Evolutionary conservation across 208 protist species (phyloP), one percentile per base, ranked within the genome.

Genomic region (Trypanosoma cruzi): DNA sequence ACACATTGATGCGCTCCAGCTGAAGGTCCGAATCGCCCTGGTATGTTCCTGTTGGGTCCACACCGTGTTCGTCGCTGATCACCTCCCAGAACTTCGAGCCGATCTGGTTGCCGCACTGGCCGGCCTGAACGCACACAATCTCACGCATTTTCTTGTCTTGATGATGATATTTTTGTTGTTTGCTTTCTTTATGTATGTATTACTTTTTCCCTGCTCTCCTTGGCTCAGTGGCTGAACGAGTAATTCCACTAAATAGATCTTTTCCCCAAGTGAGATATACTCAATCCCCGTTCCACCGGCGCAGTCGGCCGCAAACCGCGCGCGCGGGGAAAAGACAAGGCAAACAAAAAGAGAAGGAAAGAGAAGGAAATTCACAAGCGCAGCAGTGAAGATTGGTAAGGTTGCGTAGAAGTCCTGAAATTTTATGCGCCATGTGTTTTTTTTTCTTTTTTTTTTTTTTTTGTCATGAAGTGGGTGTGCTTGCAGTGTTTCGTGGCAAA

Each of bases 1-100:
- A 99, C 57, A 99, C 98, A 84, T 99, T 99, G 79, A 99, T 97
- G 71, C 79, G 81, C 86, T 99, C 98, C n/a, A 99, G 81, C 86
- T 99, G 98, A 13, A 99, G 79, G 63, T 98, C 87, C n/a, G 76
- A 82, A 57, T 98, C 85, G 29, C 96, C 95, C 20, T 87, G 58
- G 90, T 98, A 99, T 8, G 84, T 89, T 63, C 98, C 98, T 70
- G 88, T 98, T 34, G 92, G 84, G 73, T 99, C 96, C 16, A 99
- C 82, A 73, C 85, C 85, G 60, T 93, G 85, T 62, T 90, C 84
- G 55, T 90, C 83, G 28, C 68, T 49, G 65, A 94, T 89, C 44
- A 90, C 86, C 64, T 92, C 89, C 86, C 89, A 90, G 68, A 94
- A 93, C 77, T 90, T 93, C 31, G 86, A 82, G 73, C 89, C 82